phyloP scores from a whole-genome alignment of 2,329 filamentous ascomycete genomes.

The Mollisiaceae sp. region DNA sequence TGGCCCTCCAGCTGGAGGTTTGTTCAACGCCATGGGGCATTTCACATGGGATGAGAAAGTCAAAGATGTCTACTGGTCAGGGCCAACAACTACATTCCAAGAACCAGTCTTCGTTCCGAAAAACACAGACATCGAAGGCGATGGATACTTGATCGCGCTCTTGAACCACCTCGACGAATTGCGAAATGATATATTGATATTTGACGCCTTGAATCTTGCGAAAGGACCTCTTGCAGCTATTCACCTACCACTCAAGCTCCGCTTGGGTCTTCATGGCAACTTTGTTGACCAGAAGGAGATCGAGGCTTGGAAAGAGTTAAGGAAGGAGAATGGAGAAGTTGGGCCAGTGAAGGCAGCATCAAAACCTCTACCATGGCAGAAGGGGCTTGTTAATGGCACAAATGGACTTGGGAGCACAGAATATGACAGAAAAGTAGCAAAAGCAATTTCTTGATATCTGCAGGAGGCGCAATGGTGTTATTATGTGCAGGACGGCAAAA shows the following conservation, averaged over 20 bases:
- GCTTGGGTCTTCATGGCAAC: slow-evolving; percentile 45
- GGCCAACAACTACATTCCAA: slow-evolving; percentile 40
- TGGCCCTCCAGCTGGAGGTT: slow-evolving; percentile 32
- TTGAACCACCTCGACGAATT: slow-evolving; percentile 47
- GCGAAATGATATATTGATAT: slow-evolving; percentile 44
- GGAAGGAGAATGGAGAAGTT: slow-evolving; percentile 45
- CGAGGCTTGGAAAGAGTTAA: slow-evolving; percentile 48
- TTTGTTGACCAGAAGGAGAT: slow-evolving; percentile 43
- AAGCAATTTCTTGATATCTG: background rate
- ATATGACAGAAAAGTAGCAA: background rate
- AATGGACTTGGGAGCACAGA: background rate
- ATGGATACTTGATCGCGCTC: slow-evolving; percentile 42
- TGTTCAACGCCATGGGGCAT: slow-evolving; percentile 35
- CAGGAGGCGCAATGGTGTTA: background rate
- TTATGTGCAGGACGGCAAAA: background rate
- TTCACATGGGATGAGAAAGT: slow-evolving; percentile 29
- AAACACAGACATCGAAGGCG: slow-evolving; percentile 39
- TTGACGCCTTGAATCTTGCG: slow-evolving; percentile 42
- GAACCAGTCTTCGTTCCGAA: slow-evolving; percentile 42
- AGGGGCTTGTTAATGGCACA: slow-evolving; percentile 4
- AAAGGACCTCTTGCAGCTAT: slow-evolving; percentile 45
- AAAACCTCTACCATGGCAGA: slow-evolving; percentile 50
- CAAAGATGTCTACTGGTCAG: slow-evolving; percentile 38
- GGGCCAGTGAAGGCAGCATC: slow-evolving; percentile 46
- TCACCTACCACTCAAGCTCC: slow-evolving; percentile 43